phyloP scores from a whole-genome alignment of 2,329 filamentous ascomycete species.

The Cordyceps tenuipes region DNA sequence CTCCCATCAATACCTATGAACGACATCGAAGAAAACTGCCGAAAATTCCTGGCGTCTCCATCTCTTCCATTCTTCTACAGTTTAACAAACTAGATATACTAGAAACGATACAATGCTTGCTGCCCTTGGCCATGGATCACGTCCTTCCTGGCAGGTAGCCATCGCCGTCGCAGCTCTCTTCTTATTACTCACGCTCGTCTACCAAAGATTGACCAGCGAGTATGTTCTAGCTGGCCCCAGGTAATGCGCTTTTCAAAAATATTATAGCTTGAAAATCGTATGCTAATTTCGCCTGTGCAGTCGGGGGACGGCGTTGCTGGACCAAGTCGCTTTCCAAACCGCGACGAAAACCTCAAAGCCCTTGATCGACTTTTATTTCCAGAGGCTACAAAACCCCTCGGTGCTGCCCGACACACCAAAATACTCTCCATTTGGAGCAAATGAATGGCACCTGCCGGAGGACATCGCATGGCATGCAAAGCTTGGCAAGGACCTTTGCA shows the following conservation, averaged over 20 bases:
- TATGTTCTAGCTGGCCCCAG: background rate
- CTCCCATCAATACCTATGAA: background rate
- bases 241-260: background rate
- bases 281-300: background rate
- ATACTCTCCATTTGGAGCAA: slow-evolving; percentile 26
- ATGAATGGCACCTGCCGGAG: slow-evolving; percentile 23
- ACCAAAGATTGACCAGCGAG: background rate
- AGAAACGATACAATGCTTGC: background rate
- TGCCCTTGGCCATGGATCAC: background rate
- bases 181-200: background rate
- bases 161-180: background rate
- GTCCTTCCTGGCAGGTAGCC: background rate
- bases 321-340: background rate
- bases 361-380: slow-evolving; percentile 25
- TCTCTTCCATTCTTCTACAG: background rate
- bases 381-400: slow-evolving; percentile 24
- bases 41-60: background rate
- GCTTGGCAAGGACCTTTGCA: slow-evolving; percentile 33
- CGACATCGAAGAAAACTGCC: background rate
- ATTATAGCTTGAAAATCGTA: background rate
- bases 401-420: slow-evolving; percentile 18
- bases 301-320: background rate
- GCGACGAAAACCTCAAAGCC: slow-evolving; percentile 16
- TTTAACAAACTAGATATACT: background rate
- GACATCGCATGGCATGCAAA: slow-evolving; percentile 24